These are phyloP conservation scores for Cytospora piceae DNA, from an alignment of 2,329 filamentous ascomycete species.

Conservation along the genomic window DNA sequence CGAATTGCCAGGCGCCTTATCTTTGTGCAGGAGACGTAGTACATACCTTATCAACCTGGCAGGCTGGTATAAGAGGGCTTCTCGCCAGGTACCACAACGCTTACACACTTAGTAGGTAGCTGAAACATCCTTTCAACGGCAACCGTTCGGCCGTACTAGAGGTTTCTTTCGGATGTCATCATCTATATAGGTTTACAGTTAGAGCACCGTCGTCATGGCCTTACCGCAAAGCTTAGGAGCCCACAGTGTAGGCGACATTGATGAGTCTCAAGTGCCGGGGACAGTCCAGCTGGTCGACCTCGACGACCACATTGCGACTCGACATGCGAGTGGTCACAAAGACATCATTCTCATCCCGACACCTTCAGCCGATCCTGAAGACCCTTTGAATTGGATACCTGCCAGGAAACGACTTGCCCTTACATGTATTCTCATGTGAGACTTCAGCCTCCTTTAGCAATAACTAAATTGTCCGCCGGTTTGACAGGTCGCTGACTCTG, in stretches of 20 bases:
- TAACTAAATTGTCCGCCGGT: no score
- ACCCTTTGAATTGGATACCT: conserved; percentile 45
- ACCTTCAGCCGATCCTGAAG: conserved; percentile 45
- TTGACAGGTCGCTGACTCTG: not conserved
- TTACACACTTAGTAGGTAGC: not conserved
- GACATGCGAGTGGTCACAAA: conserved; percentile 36
- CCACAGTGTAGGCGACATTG: conserved; percentile 22
- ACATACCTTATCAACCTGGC: not conserved
- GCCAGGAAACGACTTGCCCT: conserved; percentile 31
- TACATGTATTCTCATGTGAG: conserved; percentile 36
- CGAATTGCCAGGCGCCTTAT: conserved; percentile 19
- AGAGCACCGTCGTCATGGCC: conserved; percentile 7
- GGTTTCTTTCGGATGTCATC: not conserved
- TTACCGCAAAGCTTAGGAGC: conserved; percentile 6
- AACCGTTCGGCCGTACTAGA: not conserved
- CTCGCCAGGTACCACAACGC: not conserved
- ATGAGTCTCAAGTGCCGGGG: conserved; percentile 38
- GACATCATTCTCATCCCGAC: conserved; percentile 47
- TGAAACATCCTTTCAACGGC: not conserved
- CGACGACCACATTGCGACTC: conserved; percentile 36
- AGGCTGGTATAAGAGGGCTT: not conserved
- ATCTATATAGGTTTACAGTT: not conserved
- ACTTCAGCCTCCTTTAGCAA: not conserved
- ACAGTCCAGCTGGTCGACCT: conserved; percentile 41
- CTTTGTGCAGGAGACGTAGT: not conserved